phyloP scores from a whole-genome alignment of 2,329 filamentous ascomycete genomes.

The Epichloe uncinata region DNA sequence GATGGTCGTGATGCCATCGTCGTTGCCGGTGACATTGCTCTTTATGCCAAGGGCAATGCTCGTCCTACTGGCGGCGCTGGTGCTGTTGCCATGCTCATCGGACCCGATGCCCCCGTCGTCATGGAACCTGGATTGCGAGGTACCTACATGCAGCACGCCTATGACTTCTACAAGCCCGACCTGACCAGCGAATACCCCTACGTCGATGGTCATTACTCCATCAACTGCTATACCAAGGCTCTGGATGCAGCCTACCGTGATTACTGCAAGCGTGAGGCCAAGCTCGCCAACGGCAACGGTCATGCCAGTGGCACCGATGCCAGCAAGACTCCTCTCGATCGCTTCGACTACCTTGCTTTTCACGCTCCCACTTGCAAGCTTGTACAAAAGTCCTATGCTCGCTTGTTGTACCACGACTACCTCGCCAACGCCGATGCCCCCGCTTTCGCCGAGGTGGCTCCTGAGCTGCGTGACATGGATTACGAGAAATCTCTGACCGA shows the following conservation, averaged over 20 bases:
- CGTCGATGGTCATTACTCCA: conserved; percentile 72
- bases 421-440: conserved; percentile 53
- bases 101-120: conserved; percentile 63
- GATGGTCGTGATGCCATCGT: conserved; percentile 73
- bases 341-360: conserved; percentile 75
- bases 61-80: conserved; percentile 72
- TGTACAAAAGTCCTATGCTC: conserved; percentile 72
- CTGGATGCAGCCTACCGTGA: conserved; percentile 71
- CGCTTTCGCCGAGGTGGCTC: conserved; percentile 60
- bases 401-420: conserved; percentile 78
- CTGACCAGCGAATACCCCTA: conserved; percentile 77
- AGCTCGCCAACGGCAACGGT: conserved; percentile 40
- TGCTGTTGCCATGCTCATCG: conserved; percentile 65
- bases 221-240: conserved; percentile 70
- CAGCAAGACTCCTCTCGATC: conserved; percentile 54
- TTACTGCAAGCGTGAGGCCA: conserved; percentile 61
- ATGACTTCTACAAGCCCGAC: conserved; percentile 87
- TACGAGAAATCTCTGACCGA: conserved; percentile 69
- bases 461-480: conserved; percentile 64
- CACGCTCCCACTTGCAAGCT: conserved; percentile 81
- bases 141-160: conserved; percentile 70
- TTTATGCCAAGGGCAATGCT: conserved; percentile 73
- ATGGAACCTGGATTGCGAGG: conserved; percentile 69
- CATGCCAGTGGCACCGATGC: conserved; percentile 32
- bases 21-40: conserved; percentile 68